Percentiles rank a stretch among this genome's conserved stretches.
Conservation (phyloP, 257 asterid genomes). For the Schizonepeta tenuifolia region DNA sequence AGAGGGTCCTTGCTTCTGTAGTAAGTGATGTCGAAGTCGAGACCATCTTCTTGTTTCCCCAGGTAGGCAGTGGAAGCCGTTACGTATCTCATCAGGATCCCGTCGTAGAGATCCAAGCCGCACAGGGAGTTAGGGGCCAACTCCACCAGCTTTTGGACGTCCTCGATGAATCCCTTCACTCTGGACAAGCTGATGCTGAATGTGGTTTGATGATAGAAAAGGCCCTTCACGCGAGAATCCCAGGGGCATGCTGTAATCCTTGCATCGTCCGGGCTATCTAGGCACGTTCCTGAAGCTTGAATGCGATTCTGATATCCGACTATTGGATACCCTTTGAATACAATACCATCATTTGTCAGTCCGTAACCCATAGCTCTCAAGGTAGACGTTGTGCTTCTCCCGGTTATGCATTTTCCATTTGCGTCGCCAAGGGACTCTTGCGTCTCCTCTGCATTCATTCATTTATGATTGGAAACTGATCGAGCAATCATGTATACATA, state of each 20-base stretch:
- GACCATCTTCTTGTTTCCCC: slow-evolving; percentile 61
- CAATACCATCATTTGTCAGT: slow-evolving; percentile 50
- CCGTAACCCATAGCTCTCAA: slow-evolving; percentile 44
- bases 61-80: slow-evolving; percentile 60
- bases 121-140: slow-evolving; percentile 55
- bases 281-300: slow-evolving; percentile 65
- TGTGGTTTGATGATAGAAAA: slow-evolving; percentile 59
- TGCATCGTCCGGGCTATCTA: slow-evolving; percentile 49
- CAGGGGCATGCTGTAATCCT: slow-evolving; percentile 56
- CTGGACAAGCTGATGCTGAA: slow-evolving; percentile 53
- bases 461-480: too few relatives aligned
- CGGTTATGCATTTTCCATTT: slow-evolving; percentile 56
- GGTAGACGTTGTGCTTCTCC: slow-evolving; percentile 37
- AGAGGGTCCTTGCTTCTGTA: slow-evolving; percentile 60
- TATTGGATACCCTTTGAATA: slow-evolving; percentile 56
- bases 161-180: slow-evolving; percentile 51
- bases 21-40: slow-evolving; percentile 67
- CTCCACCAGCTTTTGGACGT: slow-evolving; percentile 48
- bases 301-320: slow-evolving; percentile 58
- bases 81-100: slow-evolving; percentile 63
- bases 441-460: slow-evolving; percentile 51
- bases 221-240: slow-evolving; percentile 62
- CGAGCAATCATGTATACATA: too few relatives aligned
- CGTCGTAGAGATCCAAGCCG: slow-evolving; percentile 56
- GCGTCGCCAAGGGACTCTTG: slow-evolving; percentile 52